Conservation (phyloP, 257 asterid genomes). For the Lithospermum erythrorhizon region DNA sequence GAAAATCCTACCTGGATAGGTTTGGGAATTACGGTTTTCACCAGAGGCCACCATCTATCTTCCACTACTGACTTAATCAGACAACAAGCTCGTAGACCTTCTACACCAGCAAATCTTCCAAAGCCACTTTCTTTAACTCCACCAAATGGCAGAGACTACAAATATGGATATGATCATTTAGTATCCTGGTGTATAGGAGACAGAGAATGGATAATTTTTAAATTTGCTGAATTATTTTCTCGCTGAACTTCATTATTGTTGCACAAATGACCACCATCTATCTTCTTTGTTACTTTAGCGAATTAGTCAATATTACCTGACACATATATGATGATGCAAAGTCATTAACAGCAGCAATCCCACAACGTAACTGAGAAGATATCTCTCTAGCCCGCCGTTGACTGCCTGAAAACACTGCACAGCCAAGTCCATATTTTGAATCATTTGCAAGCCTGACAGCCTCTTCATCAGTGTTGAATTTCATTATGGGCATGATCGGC, state of each 20-base stretch:
- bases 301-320: conserved; percentile 44
- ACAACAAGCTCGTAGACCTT: conserved; percentile 96
- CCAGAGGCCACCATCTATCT: conserved; percentile 93
- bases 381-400: conserved; percentile 68
- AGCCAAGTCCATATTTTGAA: conserved; percentile 91
- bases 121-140: conserved; percentile 96
- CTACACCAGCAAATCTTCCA: conserved; percentile 94
- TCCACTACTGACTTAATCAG: conserved; percentile 86
- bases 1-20: conserved; percentile 64
- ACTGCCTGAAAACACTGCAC: conserved; percentile 97
- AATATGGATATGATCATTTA: neutral
- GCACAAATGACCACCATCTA: no score
- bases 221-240: neutral
- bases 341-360: conserved; percentile 85
- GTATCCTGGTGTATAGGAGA: neutral
- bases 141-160: conserved; percentile 95
- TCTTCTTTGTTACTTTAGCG: neutral
- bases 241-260: no score
- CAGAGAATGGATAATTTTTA: neutral
- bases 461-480: conserved; percentile 85
- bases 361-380: conserved; percentile 80
- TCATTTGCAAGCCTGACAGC: conserved; percentile 80
- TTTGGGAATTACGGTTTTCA: conserved; percentile 88
- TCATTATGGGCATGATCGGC: conserved; percentile 94
- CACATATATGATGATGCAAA: conserved; percentile 93